These are phyloP conservation scores for Tricladium varicosporioides DNA, from an alignment of 2,329 filamentous ascomycete species.

Conservation along the genomic window DNA sequence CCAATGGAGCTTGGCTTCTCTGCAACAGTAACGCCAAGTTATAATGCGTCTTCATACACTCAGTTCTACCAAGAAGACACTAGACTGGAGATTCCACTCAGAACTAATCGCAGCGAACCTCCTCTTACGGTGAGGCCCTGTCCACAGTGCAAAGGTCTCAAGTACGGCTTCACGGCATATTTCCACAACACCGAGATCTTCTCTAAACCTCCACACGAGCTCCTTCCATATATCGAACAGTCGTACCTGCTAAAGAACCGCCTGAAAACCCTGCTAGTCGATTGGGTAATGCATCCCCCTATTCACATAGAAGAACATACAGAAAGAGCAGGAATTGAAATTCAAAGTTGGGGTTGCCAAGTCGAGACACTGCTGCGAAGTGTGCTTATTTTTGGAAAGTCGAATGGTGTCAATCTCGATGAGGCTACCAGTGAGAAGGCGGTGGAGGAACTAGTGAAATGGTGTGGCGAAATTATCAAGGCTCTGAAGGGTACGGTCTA, in stretches of 20 bases:
- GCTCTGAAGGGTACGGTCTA: slow-evolving; percentile 16
- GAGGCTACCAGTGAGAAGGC: not conserved
- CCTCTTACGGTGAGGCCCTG: slow-evolving; percentile 8
- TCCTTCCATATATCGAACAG: slow-evolving; percentile 23
- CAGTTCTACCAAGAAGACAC: not conserved
- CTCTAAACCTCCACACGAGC: slow-evolving; percentile 23
- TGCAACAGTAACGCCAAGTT: not conserved
- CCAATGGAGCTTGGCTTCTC: not conserved
- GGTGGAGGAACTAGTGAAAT: slow-evolving; percentile 13
- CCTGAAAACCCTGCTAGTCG: slow-evolving; percentile 25
- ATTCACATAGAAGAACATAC: slow-evolving; percentile 4
- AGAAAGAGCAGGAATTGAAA: slow-evolving; percentile 10
- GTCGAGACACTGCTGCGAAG: slow-evolving; percentile 16
- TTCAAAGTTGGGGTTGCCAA: slow-evolving; percentile 14
- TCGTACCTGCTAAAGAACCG: slow-evolving; percentile 25
- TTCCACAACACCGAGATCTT: slow-evolving; percentile 29
- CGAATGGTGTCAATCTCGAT: slow-evolving; percentile 3
- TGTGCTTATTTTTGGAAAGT: slow-evolving; percentile 7
- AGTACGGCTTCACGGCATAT: slow-evolving; percentile 27
- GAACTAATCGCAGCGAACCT: not conserved
- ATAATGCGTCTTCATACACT: not conserved
- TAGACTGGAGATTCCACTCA: not conserved
- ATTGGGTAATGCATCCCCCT: slow-evolving; percentile 19
- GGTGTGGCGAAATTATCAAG: slow-evolving; percentile 17
- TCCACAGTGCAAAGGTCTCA: slow-evolving; percentile 24